A percentile compares a stretch with the other conserved stretches of the same genome.
Evolutionary conservation across 2,329 filamentous ascomycete species (phyloP).

Genomic region (Ascochyta fabae): DNA sequence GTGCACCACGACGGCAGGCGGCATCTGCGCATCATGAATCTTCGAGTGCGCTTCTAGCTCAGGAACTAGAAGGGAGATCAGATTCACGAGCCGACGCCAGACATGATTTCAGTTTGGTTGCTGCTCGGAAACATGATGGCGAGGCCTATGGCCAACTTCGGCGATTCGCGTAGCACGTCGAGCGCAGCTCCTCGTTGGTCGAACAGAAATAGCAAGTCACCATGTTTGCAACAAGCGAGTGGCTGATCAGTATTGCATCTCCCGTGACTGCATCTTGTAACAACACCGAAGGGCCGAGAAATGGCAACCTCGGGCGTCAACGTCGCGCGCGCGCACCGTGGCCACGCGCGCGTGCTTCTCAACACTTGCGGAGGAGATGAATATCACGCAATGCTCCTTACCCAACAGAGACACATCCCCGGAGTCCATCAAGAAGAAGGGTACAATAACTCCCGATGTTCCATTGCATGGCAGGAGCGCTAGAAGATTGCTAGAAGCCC

Average conservation of each 20-base stretch:
- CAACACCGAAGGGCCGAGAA: slow-evolving; percentile 16
- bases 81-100: background rate
- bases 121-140: slow-evolving; percentile 13
- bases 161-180: slow-evolving; percentile 6
- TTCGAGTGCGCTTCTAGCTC: slow-evolving; percentile 27
- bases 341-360: slow-evolving; percentile 2
- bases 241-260: slow-evolving; percentile 9
- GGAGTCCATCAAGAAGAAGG: slow-evolving; percentile 1
- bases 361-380: slow-evolving; percentile 9
- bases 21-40: slow-evolving; percentile 21
- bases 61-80: slow-evolving; percentile 15
- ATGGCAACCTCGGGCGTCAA: slow-evolving; percentile 16
- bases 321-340: background rate
- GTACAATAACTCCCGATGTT: background rate
- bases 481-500: slow-evolving; percentile 33
- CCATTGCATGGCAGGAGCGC: slow-evolving; percentile 16
- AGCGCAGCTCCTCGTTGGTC: slow-evolving; percentile 10
- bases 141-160: slow-evolving; percentile 8
- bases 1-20: slow-evolving; percentile 4
- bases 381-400: slow-evolving; percentile 11
- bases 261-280: slow-evolving; percentile 14
- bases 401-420: slow-evolving; percentile 6
- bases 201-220: slow-evolving; percentile 4
- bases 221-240: slow-evolving; percentile 14
- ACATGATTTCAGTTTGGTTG: background rate